These are phyloP conservation scores for Chiua sp. DNA, from an alignment of 1,284 basidiomycete species.

Conservation along the genomic window DNA sequence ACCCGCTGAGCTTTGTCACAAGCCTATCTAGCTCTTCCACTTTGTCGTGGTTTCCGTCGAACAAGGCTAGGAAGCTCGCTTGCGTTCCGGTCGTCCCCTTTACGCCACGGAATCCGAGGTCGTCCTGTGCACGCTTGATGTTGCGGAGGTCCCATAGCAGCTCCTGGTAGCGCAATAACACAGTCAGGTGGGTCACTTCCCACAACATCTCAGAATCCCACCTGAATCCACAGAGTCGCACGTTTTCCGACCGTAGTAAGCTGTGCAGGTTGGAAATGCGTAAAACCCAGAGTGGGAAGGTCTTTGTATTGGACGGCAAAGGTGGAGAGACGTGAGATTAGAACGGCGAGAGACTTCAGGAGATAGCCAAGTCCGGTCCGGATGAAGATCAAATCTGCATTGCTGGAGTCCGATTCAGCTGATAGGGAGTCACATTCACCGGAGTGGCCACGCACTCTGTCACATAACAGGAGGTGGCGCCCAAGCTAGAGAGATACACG, in stretches of 20 bases:
- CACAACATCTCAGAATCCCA: conserved; percentile 30
- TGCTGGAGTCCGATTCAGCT: conserved; percentile 58
- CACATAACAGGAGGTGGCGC: conserved; percentile 98
- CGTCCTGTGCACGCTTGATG: conserved; percentile 88
- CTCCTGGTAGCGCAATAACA: conserved; percentile 56
- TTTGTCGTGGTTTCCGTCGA: conserved; percentile 96
- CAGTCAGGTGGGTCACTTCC: conserved; percentile 1
- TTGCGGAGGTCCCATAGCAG: conserved; percentile 97
- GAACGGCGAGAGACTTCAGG: conserved; percentile 85
- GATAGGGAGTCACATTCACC: conserved; percentile 8
- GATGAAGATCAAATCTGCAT: conserved; percentile 97
- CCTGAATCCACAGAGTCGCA: conserved; percentile 97
- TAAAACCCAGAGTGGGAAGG: conserved; percentile 94
- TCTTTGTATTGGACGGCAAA: conserved; percentile 81
- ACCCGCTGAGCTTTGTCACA: conserved; percentile 92
- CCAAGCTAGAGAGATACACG: conserved; percentile 59
- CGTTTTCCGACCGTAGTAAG: conserved; percentile 99
- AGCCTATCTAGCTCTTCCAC: conserved; percentile 91
- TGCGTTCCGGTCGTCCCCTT: conserved; percentile 99
- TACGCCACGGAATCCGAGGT: conserved; percentile 97
- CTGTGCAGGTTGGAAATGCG: conserved; percentile 99
- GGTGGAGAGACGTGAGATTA: conserved; percentile 86
- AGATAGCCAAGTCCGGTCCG: conserved; percentile 87
- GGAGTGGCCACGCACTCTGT: conserved; percentile 74
- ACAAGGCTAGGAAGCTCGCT: conserved; percentile 93